Evolutionary conservation across 2,329 filamentous ascomycete genomes (phyloP).

Genomic region (Elsinoe australis): DNA sequence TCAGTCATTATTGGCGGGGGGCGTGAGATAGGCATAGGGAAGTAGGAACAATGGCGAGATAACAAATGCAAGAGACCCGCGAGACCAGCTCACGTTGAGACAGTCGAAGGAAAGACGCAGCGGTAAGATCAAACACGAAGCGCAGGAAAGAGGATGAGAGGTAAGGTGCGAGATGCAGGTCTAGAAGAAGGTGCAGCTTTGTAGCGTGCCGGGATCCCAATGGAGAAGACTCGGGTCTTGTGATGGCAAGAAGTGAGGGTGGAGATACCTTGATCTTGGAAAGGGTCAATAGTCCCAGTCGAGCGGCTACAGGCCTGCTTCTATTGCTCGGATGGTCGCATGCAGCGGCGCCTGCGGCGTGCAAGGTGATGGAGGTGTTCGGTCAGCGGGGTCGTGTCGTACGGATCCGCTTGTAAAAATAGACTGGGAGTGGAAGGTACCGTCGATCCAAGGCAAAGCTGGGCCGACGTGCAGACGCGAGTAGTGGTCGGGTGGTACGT

Average conservation of each 20-base stretch:
- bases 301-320: conserved; percentile 15
- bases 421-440: neutral
- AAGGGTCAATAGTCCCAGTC: conserved; percentile 4
- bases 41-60: conserved; percentile 14
- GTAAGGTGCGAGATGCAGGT: conserved; percentile 6
- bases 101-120: conserved; percentile 15
- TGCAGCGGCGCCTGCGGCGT: conserved; percentile 11
- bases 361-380: conserved; percentile 1
- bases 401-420: conserved; percentile 8
- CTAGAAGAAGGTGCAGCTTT: conserved; percentile 10
- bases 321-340: conserved; percentile 13
- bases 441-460: conserved; percentile 11
- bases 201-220: conserved; percentile 7
- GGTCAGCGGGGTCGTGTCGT: conserved; percentile 10
- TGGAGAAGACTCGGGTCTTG: conserved; percentile 13
- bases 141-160: conserved; percentile 1
- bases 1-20: conserved; percentile 17
- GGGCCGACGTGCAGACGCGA: conserved; percentile 3
- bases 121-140: conserved; percentile 4
- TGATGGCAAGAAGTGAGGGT: conserved; percentile 8
- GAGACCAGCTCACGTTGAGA: conserved; percentile 19
- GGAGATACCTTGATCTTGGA: conserved; percentile 13
- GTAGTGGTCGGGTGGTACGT: neutral
- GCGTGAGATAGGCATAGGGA: conserved; percentile 18
- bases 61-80: conserved; percentile 15